phyloP scores from a whole-genome alignment of 1,284 basidiomycete species.

The Cystobasidium slooffiae region DNA sequence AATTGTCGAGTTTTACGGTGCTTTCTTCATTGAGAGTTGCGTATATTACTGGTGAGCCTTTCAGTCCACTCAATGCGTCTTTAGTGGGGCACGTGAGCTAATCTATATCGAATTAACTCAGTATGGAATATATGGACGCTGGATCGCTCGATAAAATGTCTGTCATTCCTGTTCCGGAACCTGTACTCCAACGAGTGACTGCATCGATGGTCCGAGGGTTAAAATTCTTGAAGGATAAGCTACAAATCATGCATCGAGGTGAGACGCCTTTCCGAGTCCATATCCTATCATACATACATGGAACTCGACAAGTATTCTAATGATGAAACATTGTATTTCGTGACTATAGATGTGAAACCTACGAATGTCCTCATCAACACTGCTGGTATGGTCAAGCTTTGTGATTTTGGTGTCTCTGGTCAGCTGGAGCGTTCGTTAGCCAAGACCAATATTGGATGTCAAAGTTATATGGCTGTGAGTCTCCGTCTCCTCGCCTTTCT shows the following conservation, averaged over 20 bases:
- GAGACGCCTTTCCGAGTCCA: conserved; percentile 50
- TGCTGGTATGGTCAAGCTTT: conserved; percentile 89
- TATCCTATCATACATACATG: neutral
- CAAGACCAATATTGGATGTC: conserved; percentile 98
- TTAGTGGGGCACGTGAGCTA: neutral
- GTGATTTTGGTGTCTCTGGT: conserved; percentile 97
- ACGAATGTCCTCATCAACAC: conserved; percentile 93
- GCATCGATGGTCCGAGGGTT: conserved; percentile 84
- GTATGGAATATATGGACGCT: conserved; percentile 98
- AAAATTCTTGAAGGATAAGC: conserved; percentile 91
- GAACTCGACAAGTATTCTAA: neutral
- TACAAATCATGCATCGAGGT: conserved; percentile 97
- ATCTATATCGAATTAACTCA: too few relatives aligned
- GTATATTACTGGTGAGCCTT: conserved; percentile 81
- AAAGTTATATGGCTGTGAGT: conserved; percentile 95
- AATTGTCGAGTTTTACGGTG: conserved; percentile 98
- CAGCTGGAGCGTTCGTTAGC: conserved; percentile 95
- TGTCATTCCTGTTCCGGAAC: conserved; percentile 68
- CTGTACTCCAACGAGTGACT: conserved; percentile 82
- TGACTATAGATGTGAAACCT: conserved; percentile 81
- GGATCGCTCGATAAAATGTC: conserved; percentile 88
- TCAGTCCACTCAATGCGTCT: neutral
- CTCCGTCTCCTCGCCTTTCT: neutral
- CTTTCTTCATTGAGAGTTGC: conserved; percentile 97
- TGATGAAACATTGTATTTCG: neutral